Percentiles rank a stretch among this genome's conserved stretches.
These are phyloP conservation scores for Alternaria hordeiaustralica DNA, from an alignment of 2,329 filamentous ascomycete species.

Conservation along the genomic window DNA sequence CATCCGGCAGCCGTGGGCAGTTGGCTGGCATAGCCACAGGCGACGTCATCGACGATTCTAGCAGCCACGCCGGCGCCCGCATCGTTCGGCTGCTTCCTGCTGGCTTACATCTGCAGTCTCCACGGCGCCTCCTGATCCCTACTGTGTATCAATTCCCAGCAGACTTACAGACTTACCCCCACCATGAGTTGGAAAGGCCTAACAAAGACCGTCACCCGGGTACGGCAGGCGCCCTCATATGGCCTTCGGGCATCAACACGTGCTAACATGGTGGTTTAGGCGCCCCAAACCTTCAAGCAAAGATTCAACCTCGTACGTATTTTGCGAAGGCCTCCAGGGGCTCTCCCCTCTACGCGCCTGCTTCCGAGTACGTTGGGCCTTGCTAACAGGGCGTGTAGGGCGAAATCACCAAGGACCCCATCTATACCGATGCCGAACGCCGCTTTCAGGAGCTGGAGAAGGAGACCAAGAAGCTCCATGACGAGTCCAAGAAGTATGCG, in stretches of 20 bases:
- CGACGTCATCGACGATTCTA: constrained; percentile 13
- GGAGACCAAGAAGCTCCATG: constrained; percentile 95
- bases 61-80: constrained; percentile 35
- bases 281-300: constrained; percentile 88
- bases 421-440: constrained; percentile 93
- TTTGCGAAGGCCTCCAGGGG: neutral
- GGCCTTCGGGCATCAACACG: constrained; percentile 14
- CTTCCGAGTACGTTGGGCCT: constrained; percentile 21
- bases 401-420: constrained; percentile 90
- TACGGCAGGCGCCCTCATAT: constrained; percentile 54
- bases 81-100: constrained; percentile 22
- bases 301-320: constrained; percentile 79
- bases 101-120: constrained; percentile 1
- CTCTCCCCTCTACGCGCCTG: constrained; percentile 19
- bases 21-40: constrained; percentile 12
- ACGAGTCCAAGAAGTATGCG: constrained; percentile 83
- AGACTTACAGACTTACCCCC: constrained; percentile 2
- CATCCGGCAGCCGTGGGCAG: constrained; percentile 8
- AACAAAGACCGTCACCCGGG: constrained; percentile 85
- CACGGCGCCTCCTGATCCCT: constrained; percentile 8
- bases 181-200: constrained; percentile 97
- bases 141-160: constrained; percentile 11
- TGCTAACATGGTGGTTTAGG: constrained; percentile 55
- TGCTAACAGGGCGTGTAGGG: constrained; percentile 58
- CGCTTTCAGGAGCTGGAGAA: constrained; percentile 92